Evolutionary conservation across 225 moss, liverwort and hornwort genomes (phyloP).

Genomic region (Polytrichum formosum): DNA sequence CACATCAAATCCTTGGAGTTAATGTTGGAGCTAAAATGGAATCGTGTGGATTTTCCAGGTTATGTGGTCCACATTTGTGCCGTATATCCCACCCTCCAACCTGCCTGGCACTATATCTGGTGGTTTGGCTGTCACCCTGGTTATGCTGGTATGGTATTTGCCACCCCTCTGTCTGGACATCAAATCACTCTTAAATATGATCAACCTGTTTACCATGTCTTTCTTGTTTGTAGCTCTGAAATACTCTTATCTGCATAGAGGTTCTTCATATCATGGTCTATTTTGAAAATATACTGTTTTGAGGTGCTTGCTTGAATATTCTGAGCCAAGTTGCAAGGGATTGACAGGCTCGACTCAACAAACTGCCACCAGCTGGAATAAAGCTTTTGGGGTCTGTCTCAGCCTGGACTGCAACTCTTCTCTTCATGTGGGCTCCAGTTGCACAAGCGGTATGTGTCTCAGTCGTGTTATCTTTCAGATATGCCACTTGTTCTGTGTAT

Average conservation of each 20-base stretch:
- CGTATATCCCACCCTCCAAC: conserved; percentile 57
- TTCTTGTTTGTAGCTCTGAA: background rate
- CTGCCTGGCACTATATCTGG: conserved; percentile 64
- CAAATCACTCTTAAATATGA: too few relatives aligned
- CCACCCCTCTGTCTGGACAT: background rate
- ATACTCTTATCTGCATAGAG: background rate
- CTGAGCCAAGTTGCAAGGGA: background rate
- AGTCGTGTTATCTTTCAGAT: background rate
- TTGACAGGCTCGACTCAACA: conserved; percentile 68
- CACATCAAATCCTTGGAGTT: too few relatives aligned
- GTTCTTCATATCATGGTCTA: too few relatives aligned
- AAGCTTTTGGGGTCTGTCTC: conserved; percentile 51
- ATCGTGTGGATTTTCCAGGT: conserved; percentile 43
- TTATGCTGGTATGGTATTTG: conserved; percentile 43
- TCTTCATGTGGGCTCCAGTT: conserved; percentile 94
- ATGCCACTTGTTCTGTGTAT: too few relatives aligned
- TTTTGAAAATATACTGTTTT: background rate
- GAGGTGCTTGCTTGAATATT: background rate
- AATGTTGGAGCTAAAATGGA: too few relatives aligned
- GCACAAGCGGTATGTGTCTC: conserved; percentile 67
- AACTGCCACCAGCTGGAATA: conserved; percentile 45
- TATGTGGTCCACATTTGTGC: conserved; percentile 92
- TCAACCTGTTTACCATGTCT: background rate
- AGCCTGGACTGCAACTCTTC: conserved; percentile 90
- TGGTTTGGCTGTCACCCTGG: conserved; percentile 45